phyloP scores from a whole-genome alignment of 805 yeast genomes.

The Pichia exigua region DNA sequence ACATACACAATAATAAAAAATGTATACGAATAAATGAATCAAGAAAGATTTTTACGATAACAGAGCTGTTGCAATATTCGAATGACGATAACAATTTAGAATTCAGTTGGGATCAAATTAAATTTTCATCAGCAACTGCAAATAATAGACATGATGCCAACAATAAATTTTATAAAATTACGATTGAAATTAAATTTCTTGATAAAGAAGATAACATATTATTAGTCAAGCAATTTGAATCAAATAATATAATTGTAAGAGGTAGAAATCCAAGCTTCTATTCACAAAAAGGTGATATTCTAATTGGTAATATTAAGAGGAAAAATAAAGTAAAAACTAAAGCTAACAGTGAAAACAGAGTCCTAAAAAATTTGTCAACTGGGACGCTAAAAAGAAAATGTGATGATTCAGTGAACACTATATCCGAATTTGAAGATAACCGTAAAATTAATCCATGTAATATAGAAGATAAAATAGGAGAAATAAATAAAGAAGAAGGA shows the following conservation, averaged over 20 bases:
- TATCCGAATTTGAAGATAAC: not conserved
- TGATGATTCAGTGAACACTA: not conserved
- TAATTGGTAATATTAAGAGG: conserved; percentile 23
- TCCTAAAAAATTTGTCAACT: not conserved
- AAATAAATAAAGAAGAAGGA: not conserved
- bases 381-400: not conserved
- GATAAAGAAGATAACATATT: conserved; percentile 18
- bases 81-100: not conserved
- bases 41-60: not conserved
- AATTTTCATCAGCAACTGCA: conserved; percentile 26
- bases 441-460: not conserved
- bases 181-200: conserved; percentile 13
- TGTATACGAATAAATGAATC: not conserved
- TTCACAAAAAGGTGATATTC: conserved; percentile 37
- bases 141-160: conserved; percentile 21
- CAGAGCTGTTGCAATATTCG: not conserved
- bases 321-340: not conserved
- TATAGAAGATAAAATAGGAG: not conserved
- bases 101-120: conserved; percentile 26
- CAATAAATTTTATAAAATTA: conserved; percentile 18
- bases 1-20: not conserved
- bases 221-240: conserved; percentile 12
- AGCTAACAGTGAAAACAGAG: not conserved
- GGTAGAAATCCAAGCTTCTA: conserved; percentile 49
- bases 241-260: conserved; percentile 41